Base-by-base conservation (phyloP, 352 stramenopile genomes). In the Pythium aquatile region DNA sequence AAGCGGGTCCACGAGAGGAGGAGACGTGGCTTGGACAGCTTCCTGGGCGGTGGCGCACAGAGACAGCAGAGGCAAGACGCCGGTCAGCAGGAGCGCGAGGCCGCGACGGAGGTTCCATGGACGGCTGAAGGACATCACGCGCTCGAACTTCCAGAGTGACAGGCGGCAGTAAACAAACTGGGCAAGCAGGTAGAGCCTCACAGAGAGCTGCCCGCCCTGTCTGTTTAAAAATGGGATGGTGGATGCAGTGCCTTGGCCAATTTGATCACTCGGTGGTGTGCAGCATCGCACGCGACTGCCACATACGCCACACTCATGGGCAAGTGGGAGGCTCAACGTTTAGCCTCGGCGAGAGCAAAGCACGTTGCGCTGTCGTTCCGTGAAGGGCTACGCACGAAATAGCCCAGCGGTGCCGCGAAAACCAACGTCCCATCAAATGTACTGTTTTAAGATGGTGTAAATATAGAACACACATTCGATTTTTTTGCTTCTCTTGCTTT, bases 161-260 rank as follows among this genome's bases (percentile, higher is more conserved):
- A 24, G 20, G 20, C n/a, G 13, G 17, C 20, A 10, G 20, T 28
- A 49, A 29, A 24, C 42, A 49, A 29, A n/a, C 8, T 7, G 2
- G 1, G 11, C 20, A 11, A 30, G 5, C 11, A 3, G 11, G 9
- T 37, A 24, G 20, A 24, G 20, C 20, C 20, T 24, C 20, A 24
- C 20, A 24, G 20, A 24, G 20, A 24, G 24, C 24, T 11, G 28
- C 13, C 28, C 24, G 28, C 9, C 28, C 47, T 54, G 26, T 37
- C 47, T 37, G 47, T 54, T 54, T 54, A 54, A 54, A 54, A 37
- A 37, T 54, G 47, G 26, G 47, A 54, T 10, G 24, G 11, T 32
- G 20, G 39, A 11, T 6, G 39, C 39, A 1, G 16, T 20, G 7
- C 39, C 20, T 20, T 54, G 47, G 47, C 47, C 47, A 54, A 37